These are phyloP conservation scores for Lipomyces japonicus DNA, from an alignment of 805 yeast species.

Conservation along the genomic window DNA sequence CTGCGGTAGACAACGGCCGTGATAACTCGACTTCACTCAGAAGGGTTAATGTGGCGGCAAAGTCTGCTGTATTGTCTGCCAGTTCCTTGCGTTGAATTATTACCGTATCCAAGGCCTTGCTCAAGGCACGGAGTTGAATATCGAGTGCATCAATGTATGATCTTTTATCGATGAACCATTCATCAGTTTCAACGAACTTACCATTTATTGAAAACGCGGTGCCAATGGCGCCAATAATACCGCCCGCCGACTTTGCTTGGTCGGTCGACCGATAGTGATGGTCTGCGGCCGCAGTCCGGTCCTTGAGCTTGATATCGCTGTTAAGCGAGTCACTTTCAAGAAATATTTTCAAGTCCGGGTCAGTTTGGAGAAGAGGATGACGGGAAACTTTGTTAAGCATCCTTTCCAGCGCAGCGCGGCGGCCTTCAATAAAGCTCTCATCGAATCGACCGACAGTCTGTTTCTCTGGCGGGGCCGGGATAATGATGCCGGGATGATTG, in stretches of 20 bases:
- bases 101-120: conserved; percentile 68
- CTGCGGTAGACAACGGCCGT: conserved; percentile 56
- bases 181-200: conserved; percentile 73
- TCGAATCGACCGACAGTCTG: conserved; percentile 90
- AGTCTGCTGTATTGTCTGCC: conserved; percentile 63
- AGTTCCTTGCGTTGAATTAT: conserved; percentile 74
- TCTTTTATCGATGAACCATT: conserved; percentile 67
- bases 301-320: conserved; percentile 67
- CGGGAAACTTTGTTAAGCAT: conserved; percentile 74
- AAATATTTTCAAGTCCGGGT: conserved; percentile 73
- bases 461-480: conserved; percentile 96
- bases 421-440: conserved; percentile 79
- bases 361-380: conserved; percentile 56
- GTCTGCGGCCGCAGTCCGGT: conserved; percentile 48
- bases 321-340: conserved; percentile 68
- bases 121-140: conserved; percentile 62
- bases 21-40: conserved; percentile 74
- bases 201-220: conserved; percentile 58
- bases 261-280: conserved; percentile 1
- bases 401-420: conserved; percentile 77
- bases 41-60: conserved; percentile 52
- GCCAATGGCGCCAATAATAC: conserved; percentile 41
- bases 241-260: conserved; percentile 38
- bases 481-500: conserved; percentile 83
- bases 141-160: conserved; percentile 69